Evolutionary conservation across 495 filamentous ascomycete species (phyloP).

Genomic region (Penicillium roqueforti): DNA sequence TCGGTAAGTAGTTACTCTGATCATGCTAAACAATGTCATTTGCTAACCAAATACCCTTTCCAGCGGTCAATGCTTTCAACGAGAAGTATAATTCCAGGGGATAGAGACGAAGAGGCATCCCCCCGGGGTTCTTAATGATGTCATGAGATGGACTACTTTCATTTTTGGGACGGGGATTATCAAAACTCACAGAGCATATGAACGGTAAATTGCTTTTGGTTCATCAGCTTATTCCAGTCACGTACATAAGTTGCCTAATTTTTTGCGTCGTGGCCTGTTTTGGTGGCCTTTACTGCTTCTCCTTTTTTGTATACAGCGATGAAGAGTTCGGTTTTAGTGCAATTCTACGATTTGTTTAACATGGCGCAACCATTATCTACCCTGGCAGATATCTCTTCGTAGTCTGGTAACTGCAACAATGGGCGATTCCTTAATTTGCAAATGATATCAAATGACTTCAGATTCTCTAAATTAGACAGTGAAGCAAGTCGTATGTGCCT

Average conservation of each 20-base stretch:
- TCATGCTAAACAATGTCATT: background rate
- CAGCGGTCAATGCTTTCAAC: conserved; percentile 66
- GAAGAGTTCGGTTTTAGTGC: background rate
- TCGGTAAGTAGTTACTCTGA: conserved; percentile 38
- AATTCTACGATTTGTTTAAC: background rate
- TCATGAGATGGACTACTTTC: conserved; percentile 22
- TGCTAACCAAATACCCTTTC: conserved; percentile 16
- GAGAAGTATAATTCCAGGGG: conserved; percentile 64
- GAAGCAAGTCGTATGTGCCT: background rate
- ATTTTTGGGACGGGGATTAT: conserved; percentile 6
- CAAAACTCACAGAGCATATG: conserved; percentile 5
- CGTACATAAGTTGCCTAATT: conserved; percentile 9
- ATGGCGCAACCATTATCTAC: background rate
- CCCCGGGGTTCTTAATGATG: conserved; percentile 19
- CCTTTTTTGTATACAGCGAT: background rate
- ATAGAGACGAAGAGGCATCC: conserved; percentile 22
- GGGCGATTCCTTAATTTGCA: background rate
- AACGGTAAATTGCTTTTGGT: background rate
- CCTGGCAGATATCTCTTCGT: background rate
- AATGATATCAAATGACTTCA: background rate
- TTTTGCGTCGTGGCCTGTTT: background rate
- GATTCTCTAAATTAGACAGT: background rate
- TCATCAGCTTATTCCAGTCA: background rate
- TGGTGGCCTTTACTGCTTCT: background rate
- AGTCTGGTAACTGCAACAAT: background rate